These are phyloP conservation scores for Collybiopsis confluens DNA, from an alignment of 768 basidiomycete species.

Conservation along the genomic window DNA sequence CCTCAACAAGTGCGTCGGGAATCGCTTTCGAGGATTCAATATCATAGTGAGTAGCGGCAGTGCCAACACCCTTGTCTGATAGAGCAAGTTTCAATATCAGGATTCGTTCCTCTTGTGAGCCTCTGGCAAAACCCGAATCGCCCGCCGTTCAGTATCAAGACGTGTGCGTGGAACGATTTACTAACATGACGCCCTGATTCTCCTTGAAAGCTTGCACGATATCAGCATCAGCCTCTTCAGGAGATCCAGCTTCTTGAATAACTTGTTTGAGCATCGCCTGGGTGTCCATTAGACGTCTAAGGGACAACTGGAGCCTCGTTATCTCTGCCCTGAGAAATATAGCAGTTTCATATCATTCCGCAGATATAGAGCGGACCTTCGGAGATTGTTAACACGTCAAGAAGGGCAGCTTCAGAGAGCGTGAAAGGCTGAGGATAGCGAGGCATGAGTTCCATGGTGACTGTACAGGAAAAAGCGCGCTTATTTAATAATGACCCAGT, in stretches of 20 bases:
- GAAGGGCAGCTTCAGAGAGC: slow-evolving; percentile 52
- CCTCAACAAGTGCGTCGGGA: not conserved
- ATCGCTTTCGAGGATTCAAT: slow-evolving; percentile 5
- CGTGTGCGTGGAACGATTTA: slow-evolving; percentile 9
- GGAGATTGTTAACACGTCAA: slow-evolving; percentile 64
- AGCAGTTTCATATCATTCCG: slow-evolving; percentile 5
- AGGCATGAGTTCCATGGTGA: slow-evolving; percentile 60
- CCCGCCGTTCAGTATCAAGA: too few species aligned
- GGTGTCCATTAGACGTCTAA: slow-evolving; percentile 57
- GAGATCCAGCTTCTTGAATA: slow-evolving; percentile 29
- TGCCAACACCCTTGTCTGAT: slow-evolving; percentile 55
- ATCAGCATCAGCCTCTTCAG: slow-evolving; percentile 47
- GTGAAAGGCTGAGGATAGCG: slow-evolving; percentile 76
- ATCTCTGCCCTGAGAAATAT: slow-evolving; percentile 52
- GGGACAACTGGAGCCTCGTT: slow-evolving; percentile 66
- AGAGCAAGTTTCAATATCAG: slow-evolving; percentile 64
- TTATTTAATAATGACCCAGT: too few species aligned
- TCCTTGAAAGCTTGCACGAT: slow-evolving; percentile 59
- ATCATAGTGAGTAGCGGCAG: slow-evolving; percentile 45
- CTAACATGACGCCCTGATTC: slow-evolving; percentile 70
- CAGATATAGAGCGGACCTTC: slow-evolving; percentile 47
- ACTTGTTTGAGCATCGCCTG: slow-evolving; percentile 53
- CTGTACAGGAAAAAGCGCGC: not conserved
- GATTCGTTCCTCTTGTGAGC: slow-evolving; percentile 76
- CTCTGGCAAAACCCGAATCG: too few species aligned